These are phyloP conservation scores for Arachnopeziza araneosa DNA, from an alignment of 2,329 filamentous ascomycete species.

Conservation along the genomic window DNA sequence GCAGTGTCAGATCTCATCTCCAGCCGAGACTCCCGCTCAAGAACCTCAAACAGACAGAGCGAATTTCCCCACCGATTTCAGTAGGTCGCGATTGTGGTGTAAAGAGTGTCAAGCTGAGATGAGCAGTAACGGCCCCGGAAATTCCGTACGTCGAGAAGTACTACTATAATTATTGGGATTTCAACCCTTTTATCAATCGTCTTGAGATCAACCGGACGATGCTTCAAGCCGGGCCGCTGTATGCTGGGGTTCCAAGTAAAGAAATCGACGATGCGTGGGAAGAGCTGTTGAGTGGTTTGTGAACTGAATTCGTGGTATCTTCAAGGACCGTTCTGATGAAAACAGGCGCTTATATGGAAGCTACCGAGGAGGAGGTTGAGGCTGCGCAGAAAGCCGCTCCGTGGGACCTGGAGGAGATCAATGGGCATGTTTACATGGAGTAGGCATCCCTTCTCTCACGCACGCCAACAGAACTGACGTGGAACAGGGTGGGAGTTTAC, in stretches of 20 bases:
- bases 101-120: background rate
- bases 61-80: background rate
- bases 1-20: background rate
- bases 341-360: background rate
- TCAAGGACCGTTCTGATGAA: no score
- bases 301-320: no score
- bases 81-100: background rate
- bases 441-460: background rate
- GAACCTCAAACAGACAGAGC: background rate
- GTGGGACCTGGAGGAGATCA: background rate
- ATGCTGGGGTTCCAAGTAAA: background rate
- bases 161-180: conserved; percentile 2
- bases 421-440: background rate
- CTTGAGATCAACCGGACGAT: conserved; percentile 2
- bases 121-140: background rate
- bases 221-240: background rate
- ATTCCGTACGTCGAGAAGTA: conserved; percentile 1
- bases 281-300: background rate
- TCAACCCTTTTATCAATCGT: background rate
- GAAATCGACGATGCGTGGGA: conserved; percentile 1
- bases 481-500: background rate
- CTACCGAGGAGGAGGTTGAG: background rate
- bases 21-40: background rate
- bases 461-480: background rate
- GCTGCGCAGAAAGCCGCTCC: background rate